phyloP scores from a whole-genome alignment of 345 rosid genomes.

The Citrus trifoliata region DNA sequence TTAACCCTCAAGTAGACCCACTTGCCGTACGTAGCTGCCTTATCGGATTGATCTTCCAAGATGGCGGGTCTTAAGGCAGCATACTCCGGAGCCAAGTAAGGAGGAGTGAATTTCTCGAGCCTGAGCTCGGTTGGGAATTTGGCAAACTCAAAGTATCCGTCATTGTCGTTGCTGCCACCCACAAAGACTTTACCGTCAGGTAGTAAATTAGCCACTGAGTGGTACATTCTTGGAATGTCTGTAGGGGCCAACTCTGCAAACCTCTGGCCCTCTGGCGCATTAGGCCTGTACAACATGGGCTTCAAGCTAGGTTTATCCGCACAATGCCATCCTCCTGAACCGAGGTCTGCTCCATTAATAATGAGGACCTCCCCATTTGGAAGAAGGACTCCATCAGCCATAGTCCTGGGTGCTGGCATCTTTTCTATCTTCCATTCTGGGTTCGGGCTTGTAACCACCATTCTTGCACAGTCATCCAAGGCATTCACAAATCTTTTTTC shows the following conservation, averaged over 20 bases:
- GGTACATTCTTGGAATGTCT: conserved; percentile 67
- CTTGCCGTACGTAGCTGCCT: conserved; percentile 25
- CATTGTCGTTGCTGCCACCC: conserved; percentile 72
- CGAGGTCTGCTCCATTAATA: conserved; percentile 68
- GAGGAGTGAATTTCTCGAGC: conserved; percentile 73
- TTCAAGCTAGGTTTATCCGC: conserved; percentile 59
- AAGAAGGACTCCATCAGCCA: conserved; percentile 71
- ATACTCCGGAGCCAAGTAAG: conserved; percentile 48
- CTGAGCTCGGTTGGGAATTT: conserved; percentile 71
- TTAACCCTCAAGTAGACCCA: conserved; percentile 21
- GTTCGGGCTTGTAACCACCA: conserved; percentile 35
- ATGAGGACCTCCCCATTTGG: conserved; percentile 72
- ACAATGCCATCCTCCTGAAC: conserved; percentile 64
- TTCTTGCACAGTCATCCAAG: conserved; percentile 28
- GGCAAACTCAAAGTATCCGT: conserved; percentile 49
- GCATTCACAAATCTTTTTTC: conserved; percentile 31
- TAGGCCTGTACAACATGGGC: conserved; percentile 52
- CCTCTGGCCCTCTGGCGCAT: conserved; percentile 18
- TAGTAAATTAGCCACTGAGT: conserved; percentile 44
- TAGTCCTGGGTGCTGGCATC: conserved; percentile 66
- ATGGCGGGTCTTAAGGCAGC: conserved; percentile 31
- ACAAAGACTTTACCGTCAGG: conserved; percentile 61
- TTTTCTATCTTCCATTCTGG: conserved; percentile 53
- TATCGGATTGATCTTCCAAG: neutral
- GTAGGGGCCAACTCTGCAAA: conserved; percentile 37